A percentile compares a stretch with the other conserved stretches of the same genome.
Conservation (phyloP, 495 filamentous ascomycete species). For the Thozetella sp. region DNA sequence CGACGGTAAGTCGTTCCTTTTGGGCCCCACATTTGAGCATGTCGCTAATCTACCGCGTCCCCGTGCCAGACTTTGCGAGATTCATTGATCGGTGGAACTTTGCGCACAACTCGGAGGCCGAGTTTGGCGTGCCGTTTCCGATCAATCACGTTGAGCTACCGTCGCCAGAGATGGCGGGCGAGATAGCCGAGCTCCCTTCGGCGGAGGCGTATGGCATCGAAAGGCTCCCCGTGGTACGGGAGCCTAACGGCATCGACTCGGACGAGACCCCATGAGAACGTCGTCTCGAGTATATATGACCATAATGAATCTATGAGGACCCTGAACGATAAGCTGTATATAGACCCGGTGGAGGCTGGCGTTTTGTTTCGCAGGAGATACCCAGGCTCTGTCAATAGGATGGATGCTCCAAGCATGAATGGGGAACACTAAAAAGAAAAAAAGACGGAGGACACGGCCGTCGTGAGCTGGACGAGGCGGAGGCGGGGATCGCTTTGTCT, state of each 20-base stretch:
- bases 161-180: slow-evolving; percentile 26
- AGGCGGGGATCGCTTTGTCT: too few species aligned
- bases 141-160: slow-evolving; percentile 25
- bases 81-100: slow-evolving; percentile 28
- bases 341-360: background rate
- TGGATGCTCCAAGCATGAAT: background rate
- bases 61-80: slow-evolving; percentile 21
- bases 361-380: slow-evolving; percentile 1
- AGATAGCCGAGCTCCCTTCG: slow-evolving; percentile 18
- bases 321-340: background rate
- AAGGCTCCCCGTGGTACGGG: slow-evolving; percentile 19
- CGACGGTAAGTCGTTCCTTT: slow-evolving; percentile 16
- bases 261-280: slow-evolving; percentile 10
- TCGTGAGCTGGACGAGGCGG: background rate
- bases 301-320: background rate
- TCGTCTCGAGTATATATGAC: background rate
- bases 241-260: slow-evolving; percentile 17
- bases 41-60: background rate
- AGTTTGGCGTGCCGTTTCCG: slow-evolving; percentile 27
- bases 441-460: background rate
- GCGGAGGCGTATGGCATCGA: slow-evolving; percentile 3
- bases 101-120: slow-evolving; percentile 25
- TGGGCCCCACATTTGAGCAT: slow-evolving; percentile 5
- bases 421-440: too few species aligned
- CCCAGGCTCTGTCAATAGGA: background rate